These are phyloP conservation scores for Teratosphaeria nubilosa DNA, from an alignment of 2,329 filamentous ascomycete species.

Conservation along the genomic window DNA sequence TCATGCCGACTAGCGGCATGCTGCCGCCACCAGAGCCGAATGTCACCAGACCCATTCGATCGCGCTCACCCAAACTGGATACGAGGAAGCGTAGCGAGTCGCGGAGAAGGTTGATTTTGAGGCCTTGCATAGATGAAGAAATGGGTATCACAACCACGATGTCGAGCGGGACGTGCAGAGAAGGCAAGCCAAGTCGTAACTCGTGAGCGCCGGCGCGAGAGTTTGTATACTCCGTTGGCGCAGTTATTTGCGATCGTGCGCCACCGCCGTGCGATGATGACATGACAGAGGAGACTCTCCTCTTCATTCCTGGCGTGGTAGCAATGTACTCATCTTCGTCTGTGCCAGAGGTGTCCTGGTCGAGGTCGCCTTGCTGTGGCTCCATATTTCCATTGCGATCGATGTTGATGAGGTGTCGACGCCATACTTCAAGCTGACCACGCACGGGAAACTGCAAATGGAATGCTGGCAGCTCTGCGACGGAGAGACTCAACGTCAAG, in stretches of 20 bases:
- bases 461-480: constrained; percentile 85
- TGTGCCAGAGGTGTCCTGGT: constrained; percentile 68
- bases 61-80: constrained; percentile 75
- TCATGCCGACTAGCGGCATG: constrained; percentile 96
- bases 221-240: constrained; percentile 83
- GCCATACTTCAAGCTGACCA: constrained; percentile 80
- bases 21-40: constrained; percentile 92
- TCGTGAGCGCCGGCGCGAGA: constrained; percentile 41
- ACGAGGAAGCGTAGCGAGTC: constrained; percentile 92
- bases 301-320: constrained; percentile 37
- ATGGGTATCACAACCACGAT: constrained; percentile 95
- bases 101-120: constrained; percentile 89
- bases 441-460: constrained; percentile 81
- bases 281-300: constrained; percentile 70
- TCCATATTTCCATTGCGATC: constrained; percentile 53
- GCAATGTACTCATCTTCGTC: constrained; percentile 72
- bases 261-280: constrained; percentile 67
- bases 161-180: constrained; percentile 82
- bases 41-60: constrained; percentile 93
- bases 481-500: constrained; percentile 80
- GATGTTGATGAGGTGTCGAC: constrained; percentile 74
- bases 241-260: constrained; percentile 72
- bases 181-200: constrained; percentile 34
- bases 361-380: constrained; percentile 61
- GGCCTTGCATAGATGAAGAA: constrained; percentile 97